Base-by-base conservation (phyloP, 2,329 filamentous ascomycete genomes). In the Mycocentrospora acerina region DNA sequence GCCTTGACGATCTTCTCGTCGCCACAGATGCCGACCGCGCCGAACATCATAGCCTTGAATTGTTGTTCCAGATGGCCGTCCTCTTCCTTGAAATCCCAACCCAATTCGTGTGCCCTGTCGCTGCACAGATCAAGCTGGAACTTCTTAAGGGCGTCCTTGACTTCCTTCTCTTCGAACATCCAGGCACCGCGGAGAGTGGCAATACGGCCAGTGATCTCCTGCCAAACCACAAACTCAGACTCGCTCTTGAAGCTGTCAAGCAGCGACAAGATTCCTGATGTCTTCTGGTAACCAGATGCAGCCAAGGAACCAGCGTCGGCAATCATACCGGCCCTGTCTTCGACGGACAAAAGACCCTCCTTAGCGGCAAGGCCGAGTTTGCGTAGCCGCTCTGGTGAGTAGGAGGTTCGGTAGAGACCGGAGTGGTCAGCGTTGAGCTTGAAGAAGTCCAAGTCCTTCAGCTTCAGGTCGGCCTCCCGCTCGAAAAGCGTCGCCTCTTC, bases 341-440 rank as follows among this genome's bases (percentile, higher is more conserved):
- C 89, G 6, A 95, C 89, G 9, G 82, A 85, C 38, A 97, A 74
- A 8, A 90, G 77, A 4, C 87, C 88, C 31, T 83, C 71, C 69
- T 87, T 93, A 31, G 90, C 91, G 38, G 90, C 88, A 61, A 89
- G 73, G 17, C 91, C 91, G 25, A 97, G 83, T 75, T 95, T 95
- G 53, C 83, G 78, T 29, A 97, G 79, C 24, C 91, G 85, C 57
- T 88, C 85, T 2, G 89, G 85, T 2, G 82, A 78, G 72, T 97
- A 97, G 1, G 85, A 88, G 1, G 90, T 96, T 44, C 91, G 83
- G 75, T 94, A 97, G 48, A 96, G 84, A 51, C 88, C 88, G 15
- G 89, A 90, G 68, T 96, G 91, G 63, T 96, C 90, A 12, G 91
- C 90, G 62, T 97, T 97, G 45, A 97, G 75, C 77, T 97, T 97